Percentiles rank a stretch among this genome's conserved stretches.
Conservation (phyloP, 2,329 filamentous ascomycete genomes). For the Apiospora rasikravindrae region DNA sequence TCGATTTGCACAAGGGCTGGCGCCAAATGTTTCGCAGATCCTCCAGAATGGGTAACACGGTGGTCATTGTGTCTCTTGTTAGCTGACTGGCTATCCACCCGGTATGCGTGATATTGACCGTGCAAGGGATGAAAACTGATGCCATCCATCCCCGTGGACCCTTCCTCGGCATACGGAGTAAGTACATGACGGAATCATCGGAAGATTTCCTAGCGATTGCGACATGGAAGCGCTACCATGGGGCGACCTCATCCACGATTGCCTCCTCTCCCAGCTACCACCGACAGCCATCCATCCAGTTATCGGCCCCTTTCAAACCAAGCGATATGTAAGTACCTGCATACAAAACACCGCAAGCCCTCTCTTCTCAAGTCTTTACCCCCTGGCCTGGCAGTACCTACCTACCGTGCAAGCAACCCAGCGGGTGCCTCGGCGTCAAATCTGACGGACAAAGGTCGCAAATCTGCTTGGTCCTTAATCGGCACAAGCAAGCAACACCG, state of each 20-base stretch:
- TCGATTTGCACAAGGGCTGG: constrained; percentile 13
- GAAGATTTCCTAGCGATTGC: constrained; percentile 16
- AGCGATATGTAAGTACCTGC: neutral
- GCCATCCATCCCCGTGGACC: neutral
- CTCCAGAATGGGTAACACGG: constrained; percentile 2
- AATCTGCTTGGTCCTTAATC: neutral
- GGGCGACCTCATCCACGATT: neutral
- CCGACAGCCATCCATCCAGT: neutral
- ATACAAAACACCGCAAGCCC: neutral
- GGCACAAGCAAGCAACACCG: neutral
- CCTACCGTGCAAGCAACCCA: neutral
- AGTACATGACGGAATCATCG: neutral
- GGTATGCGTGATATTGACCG: neutral
- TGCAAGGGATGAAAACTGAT: neutral
- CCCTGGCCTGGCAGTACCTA: neutral
- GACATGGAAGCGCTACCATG: neutral
- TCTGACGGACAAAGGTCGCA: neutral
- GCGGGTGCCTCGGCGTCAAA: neutral
- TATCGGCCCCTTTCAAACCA: neutral
- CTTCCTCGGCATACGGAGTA: neutral
- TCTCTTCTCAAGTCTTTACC: neutral
- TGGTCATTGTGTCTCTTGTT: neutral
- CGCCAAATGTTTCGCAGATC: constrained; percentile 25
- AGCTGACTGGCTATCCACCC: neutral
- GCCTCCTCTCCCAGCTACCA: neutral